Evolutionary conservation across 768 basidiomycete species (phyloP), one percentile per base, ranked within the genome.

Genomic region (Lactarius sanguifluus): DNA sequence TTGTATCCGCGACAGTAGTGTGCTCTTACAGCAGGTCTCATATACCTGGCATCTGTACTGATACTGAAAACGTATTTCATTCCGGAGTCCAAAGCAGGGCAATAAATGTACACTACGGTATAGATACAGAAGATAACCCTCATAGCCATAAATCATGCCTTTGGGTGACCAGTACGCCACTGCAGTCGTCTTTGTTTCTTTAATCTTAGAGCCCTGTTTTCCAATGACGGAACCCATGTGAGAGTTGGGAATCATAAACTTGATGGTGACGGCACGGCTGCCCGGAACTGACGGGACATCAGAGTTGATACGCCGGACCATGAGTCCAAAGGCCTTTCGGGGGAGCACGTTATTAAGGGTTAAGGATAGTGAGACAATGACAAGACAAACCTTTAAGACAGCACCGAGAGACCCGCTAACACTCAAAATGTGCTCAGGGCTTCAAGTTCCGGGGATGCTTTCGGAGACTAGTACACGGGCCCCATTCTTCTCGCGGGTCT

Each of bases 161-260:
- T 36, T 12, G 10, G 10, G 34, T 36, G 34, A 36, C 34, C 10
- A 36, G 34, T 36, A 36, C 10, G 34, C 34, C 2, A 36, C 34
- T 36, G 34, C 10, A 34, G 9, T 34, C 34, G 10, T 34, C 34
- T 36, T 36, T 36, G 32, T 99, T 79, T 99, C 97, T 81, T 98
- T 98, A 77, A 99, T 99, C 78, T 99, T 99, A 41, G 90, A 89
- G 40, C 97, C 97, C 69, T 90, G 92, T 77, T 97, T 98, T 64
- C 97, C 97, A 73, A 99, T 99, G 67, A 98, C 94, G 20, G 95
- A 97, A 50, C 96, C 96, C 96, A 98, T 98, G 65, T 96, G 91
- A 12, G 94, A 96, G 78, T 98, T 98, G 70, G 96, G 96, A 64
- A 98, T 97, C 91, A 98, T 98, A 75, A 94, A 98, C 77, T 98